Evolutionary conservation across 2,329 filamentous ascomycete genomes (phyloP).

Genomic region (Periglandula ipomoeae): DNA sequence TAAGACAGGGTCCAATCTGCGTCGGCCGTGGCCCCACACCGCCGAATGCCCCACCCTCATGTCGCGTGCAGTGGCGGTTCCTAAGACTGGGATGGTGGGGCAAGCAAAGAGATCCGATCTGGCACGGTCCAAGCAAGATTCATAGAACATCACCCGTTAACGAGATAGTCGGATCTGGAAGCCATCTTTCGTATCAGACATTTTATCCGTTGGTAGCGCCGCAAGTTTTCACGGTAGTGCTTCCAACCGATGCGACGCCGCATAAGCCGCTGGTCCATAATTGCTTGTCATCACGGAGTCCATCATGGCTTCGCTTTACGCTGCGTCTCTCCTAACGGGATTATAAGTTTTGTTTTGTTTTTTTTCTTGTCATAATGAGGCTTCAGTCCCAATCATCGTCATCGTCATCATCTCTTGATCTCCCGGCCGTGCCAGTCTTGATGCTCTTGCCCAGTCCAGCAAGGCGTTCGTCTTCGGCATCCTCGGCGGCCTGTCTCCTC

Average conservation of each 20-base stretch:
- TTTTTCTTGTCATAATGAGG: background rate
- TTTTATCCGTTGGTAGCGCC: too few species aligned
- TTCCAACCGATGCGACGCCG: too few species aligned
- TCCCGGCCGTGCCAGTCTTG: constrained; percentile 39
- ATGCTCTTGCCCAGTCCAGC: constrained; percentile 33
- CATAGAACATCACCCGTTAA: too few species aligned
- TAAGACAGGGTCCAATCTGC: constrained; percentile 1
- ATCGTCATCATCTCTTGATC: constrained; percentile 32
- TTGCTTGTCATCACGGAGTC: background rate
- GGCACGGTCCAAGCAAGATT: too few species aligned
- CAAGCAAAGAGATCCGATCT: too few species aligned
- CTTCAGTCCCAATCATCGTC: constrained; percentile 54
- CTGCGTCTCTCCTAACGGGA: background rate
- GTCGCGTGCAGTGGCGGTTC: constrained; percentile 4
- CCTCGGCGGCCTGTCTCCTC: constrained; percentile 49
- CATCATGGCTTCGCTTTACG: background rate
- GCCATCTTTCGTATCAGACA: too few species aligned
- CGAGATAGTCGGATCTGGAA: too few species aligned
- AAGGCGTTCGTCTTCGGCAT: constrained; percentile 49
- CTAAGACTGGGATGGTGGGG: background rate
- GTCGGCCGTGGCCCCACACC: background rate
- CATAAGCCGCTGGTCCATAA: background rate
- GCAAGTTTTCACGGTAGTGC: too few species aligned
- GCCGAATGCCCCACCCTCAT: background rate
- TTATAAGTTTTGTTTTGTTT: background rate